phyloP scores from a whole-genome alignment of 2,329 filamentous ascomycete species.

The Fusarium redolens region DNA sequence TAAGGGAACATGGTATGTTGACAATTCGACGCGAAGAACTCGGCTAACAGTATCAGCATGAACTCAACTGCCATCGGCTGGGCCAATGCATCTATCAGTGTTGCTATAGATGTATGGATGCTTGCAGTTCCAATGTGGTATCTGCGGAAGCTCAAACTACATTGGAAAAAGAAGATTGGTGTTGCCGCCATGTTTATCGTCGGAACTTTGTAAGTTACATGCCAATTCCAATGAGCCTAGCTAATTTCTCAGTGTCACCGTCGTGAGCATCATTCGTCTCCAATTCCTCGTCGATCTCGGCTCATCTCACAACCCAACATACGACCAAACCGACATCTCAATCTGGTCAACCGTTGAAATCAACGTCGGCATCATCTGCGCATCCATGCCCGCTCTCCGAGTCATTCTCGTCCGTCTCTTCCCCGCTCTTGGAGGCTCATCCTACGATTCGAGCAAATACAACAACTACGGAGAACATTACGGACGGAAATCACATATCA shows the following conservation, averaged over 20 bases:
- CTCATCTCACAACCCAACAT: slow-evolving; percentile 46
- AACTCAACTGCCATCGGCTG: slow-evolving; percentile 55
- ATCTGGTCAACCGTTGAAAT: slow-evolving; percentile 53
- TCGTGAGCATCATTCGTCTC: slow-evolving; percentile 48
- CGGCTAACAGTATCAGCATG: slow-evolving; percentile 35
- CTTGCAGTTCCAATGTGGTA: slow-evolving; percentile 55
- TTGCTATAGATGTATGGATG: slow-evolving; percentile 57
- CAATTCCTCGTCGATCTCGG: slow-evolving; percentile 45
- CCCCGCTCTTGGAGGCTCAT: slow-evolving; percentile 46
- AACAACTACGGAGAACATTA: slow-evolving; percentile 37
- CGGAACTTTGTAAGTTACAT: slow-evolving; percentile 51
- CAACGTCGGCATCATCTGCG: slow-evolving; percentile 52
- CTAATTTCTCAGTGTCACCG: slow-evolving; percentile 44
- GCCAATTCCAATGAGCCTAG: background rate
- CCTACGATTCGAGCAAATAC: slow-evolving; percentile 42
- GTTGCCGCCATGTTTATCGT: slow-evolving; percentile 58
- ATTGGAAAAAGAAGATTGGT: slow-evolving; percentile 57
- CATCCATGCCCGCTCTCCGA: slow-evolving; percentile 49
- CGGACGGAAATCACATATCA: slow-evolving; percentile 34
- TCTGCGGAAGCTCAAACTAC: slow-evolving; percentile 49
- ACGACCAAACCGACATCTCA: slow-evolving; percentile 45
- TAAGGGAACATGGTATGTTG: slow-evolving; percentile 51
- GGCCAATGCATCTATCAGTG: slow-evolving; percentile 56
- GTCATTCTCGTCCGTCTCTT: slow-evolving; percentile 45
- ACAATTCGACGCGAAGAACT: background rate